Evolutionary conservation across 2,329 filamentous ascomycete genomes (phyloP).

Genomic region (Ceratocystis huliohia): DNA sequence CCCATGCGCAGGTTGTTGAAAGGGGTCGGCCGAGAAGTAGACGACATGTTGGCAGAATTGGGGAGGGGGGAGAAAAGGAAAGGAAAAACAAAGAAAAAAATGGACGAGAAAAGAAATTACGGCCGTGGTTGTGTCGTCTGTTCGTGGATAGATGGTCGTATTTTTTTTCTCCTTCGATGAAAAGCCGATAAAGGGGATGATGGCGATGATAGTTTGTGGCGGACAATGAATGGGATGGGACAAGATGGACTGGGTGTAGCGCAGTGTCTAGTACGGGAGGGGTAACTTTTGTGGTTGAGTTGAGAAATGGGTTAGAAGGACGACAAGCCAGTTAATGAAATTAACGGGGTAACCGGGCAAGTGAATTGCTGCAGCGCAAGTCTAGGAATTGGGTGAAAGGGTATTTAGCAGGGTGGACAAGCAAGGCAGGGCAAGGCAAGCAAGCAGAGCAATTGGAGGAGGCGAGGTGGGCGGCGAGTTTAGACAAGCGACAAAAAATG

Average conservation of each 20-base stretch:
- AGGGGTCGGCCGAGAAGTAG: slow-evolving; percentile 57
- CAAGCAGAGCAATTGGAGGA: not conserved
- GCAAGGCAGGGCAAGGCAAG: not conserved
- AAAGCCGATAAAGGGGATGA: slow-evolving; percentile 1
- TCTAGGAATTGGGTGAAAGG: not conserved
- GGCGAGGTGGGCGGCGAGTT: not conserved
- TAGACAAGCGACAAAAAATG: not conserved
- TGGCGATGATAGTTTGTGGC: slow-evolving; percentile 12
- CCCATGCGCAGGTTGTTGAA: slow-evolving; percentile 88
- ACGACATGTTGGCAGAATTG: slow-evolving; percentile 14
- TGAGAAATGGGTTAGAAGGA: slow-evolving; percentile 16
- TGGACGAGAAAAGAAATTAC: not conserved
- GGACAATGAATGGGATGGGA: slow-evolving; percentile 11
- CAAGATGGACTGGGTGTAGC: slow-evolving; percentile 8
- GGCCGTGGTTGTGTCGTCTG: not conserved
- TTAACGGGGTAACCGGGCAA: slow-evolving; percentile 20
- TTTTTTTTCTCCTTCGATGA: slow-evolving; percentile 10
- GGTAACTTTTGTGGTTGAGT: slow-evolving; percentile 18
- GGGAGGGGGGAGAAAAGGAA: not conserved
- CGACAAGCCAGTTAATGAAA: slow-evolving; percentile 12
- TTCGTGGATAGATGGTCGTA: not conserved
- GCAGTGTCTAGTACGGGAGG: slow-evolving; percentile 18
- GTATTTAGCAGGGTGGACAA: not conserved
- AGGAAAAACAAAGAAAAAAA: slow-evolving; percentile 2
- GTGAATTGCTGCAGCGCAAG: slow-evolving; percentile 15